A percentile compares a stretch with the other conserved stretches of the same genome.
These are phyloP conservation scores for Collybia nuda DNA, from an alignment of 768 basidiomycete species.

Conservation along the genomic window DNA sequence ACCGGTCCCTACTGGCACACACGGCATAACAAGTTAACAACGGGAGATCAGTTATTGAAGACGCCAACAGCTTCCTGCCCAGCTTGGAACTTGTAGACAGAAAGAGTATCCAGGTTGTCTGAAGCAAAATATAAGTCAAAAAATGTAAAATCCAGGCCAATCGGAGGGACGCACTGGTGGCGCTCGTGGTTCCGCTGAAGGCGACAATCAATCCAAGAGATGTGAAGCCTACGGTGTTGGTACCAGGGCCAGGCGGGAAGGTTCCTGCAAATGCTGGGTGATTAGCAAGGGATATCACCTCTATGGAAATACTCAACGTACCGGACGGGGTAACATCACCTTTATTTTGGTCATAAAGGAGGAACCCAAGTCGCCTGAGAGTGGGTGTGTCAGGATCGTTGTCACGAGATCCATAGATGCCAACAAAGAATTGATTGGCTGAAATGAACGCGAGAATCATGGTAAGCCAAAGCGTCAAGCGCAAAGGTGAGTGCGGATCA, in stretches of 20 bases:
- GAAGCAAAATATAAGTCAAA: not conserved
- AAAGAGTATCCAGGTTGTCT: constrained; percentile 3
- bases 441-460: not conserved
- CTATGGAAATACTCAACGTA: no score
- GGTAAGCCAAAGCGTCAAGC: not conserved
- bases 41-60: no score
- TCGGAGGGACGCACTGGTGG: not conserved
- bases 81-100: not conserved
- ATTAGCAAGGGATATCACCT: no score
- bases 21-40: no score
- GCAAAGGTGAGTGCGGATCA: not conserved
- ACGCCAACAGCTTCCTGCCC: not conserved
- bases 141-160: not conserved
- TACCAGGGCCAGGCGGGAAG: not conserved
- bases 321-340: not conserved
- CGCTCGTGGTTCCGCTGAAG: not conserved
- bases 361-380: constrained; percentile 5
- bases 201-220: constrained; percentile 5
- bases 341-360: constrained; percentile 1
- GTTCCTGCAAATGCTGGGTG: not conserved
- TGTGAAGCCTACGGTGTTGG: not conserved
- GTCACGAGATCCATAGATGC: constrained; percentile 3
- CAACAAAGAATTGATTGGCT: constrained; percentile 5
- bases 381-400: not conserved
- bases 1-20: no score